Conservation (phyloP, 352 stramenopile species). For the Globisporangium alternatum region DNA sequence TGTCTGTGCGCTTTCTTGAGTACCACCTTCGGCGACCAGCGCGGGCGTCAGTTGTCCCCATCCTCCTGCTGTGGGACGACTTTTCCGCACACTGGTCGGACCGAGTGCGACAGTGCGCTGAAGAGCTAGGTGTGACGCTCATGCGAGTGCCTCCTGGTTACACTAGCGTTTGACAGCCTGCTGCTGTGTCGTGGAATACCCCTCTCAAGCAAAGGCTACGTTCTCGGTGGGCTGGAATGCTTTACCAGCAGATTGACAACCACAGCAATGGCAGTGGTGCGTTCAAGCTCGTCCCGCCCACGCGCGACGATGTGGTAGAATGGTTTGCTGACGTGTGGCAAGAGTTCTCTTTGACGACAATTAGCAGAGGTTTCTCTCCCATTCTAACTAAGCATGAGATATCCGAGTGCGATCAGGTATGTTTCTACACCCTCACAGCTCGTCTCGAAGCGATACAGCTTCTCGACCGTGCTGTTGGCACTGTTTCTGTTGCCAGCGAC, state of each 20-base stretch:
- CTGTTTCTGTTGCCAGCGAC: background rate
- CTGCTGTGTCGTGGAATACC: background rate
- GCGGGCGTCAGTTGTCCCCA: background rate
- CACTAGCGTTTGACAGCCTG: conserved; percentile 6
- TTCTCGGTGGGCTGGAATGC: background rate
- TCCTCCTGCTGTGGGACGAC: background rate
- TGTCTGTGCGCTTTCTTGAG: background rate
- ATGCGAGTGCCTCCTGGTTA: background rate
- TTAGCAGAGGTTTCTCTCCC: background rate
- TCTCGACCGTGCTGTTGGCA: background rate
- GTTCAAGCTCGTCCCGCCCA: conserved; percentile 5
- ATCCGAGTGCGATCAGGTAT: background rate
- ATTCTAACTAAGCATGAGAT: background rate
- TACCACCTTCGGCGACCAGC: conserved; percentile 1
- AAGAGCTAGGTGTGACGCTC: background rate
- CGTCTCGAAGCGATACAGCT: background rate
- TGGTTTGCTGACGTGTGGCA: background rate
- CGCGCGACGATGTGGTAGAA: background rate
- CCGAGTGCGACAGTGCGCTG: background rate
- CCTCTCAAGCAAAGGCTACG: conserved; percentile 3
- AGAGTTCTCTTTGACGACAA: background rate
- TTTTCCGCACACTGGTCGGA: conserved; percentile 1
- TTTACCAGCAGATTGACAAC: background rate
- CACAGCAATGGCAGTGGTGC: background rate
- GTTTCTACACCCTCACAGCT: background rate